Evolutionary conservation across 2,329 filamentous ascomycete species (phyloP).

Genomic region (Hypoxylon sp.): DNA sequence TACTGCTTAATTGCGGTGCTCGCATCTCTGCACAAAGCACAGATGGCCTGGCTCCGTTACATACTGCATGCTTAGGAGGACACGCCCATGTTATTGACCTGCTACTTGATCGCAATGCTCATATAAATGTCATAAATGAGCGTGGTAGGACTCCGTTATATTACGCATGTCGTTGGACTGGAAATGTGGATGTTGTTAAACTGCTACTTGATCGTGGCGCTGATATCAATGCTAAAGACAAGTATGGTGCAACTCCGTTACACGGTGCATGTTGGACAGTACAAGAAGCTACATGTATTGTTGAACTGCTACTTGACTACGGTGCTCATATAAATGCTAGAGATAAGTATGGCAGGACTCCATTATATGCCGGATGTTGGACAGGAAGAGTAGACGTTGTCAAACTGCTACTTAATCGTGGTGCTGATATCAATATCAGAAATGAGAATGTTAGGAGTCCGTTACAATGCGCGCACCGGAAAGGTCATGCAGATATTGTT

Average conservation of each 20-base stretch:
- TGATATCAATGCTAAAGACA: background rate
- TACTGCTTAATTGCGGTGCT: background rate
- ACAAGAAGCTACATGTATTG: background rate
- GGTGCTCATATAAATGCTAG: background rate
- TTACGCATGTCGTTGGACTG: background rate
- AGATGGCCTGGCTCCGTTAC: background rate
- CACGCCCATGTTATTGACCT: background rate
- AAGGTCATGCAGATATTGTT: background rate
- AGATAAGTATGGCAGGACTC: background rate
- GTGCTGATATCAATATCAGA: constrained; percentile 5
- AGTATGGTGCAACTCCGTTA: background rate
- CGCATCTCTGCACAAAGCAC: background rate
- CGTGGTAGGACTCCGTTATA: background rate
- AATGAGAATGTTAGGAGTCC: too few species aligned
- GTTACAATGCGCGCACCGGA: background rate
- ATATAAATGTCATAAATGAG: background rate
- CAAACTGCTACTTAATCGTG: background rate
- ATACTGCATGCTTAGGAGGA: background rate
- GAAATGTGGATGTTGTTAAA: background rate
- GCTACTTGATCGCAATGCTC: background rate
- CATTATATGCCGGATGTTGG: background rate
- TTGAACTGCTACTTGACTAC: background rate
- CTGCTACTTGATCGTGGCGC: background rate
- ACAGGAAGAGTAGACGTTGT: background rate
- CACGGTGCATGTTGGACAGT: background rate